A percentile compares a stretch with the other conserved stretches of the same genome.
Conservation (phyloP, 352 stramenopile species). For the Phytophthora ohioensis region DNA sequence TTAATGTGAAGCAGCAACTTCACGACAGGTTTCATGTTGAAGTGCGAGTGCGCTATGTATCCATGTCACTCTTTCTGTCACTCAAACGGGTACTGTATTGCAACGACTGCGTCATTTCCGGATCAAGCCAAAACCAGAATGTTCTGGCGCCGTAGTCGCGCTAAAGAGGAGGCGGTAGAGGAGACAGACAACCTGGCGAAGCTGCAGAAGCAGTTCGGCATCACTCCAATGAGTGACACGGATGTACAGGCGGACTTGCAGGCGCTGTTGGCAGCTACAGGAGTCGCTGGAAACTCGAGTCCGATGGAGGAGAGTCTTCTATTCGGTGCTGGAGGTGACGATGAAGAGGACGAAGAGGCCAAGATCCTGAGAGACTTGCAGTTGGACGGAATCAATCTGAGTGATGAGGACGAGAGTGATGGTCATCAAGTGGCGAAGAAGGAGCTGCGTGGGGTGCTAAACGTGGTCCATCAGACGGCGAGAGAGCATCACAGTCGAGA, state of each 20-base stretch:
- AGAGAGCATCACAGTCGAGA: conserved; percentile 36
- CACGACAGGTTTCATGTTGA: conserved; percentile 1
- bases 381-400: conserved; percentile 41
- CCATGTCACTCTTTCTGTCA: conserved; percentile 27
- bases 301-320: conserved; percentile 60
- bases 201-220: conserved; percentile 83
- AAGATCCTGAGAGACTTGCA: conserved; percentile 65
- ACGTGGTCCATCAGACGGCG: conserved; percentile 45
- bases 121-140: conserved; percentile 32
- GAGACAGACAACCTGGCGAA: conserved; percentile 58
- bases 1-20: too few relatives aligned
- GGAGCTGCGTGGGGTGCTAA: conserved; percentile 51
- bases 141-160: conserved; percentile 70
- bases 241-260: conserved; percentile 77
- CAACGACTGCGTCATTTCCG: conserved; percentile 11
- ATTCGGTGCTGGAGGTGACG: conserved; percentile 35
- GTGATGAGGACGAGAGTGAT: conserved; percentile 36
- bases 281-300: conserved; percentile 37
- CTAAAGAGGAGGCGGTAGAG: conserved; percentile 30
- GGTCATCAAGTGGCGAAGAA: conserved; percentile 39
- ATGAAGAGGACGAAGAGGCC: conserved; percentile 67
- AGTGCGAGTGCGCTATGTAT: conserved; percentile 5
- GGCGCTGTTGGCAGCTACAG: conserved; percentile 51
- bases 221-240: conserved; percentile 70
- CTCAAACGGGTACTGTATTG: conserved; percentile 19